phyloP scores from a whole-genome alignment of 768 basidiomycete genomes.

The Suillus sp. region DNA sequence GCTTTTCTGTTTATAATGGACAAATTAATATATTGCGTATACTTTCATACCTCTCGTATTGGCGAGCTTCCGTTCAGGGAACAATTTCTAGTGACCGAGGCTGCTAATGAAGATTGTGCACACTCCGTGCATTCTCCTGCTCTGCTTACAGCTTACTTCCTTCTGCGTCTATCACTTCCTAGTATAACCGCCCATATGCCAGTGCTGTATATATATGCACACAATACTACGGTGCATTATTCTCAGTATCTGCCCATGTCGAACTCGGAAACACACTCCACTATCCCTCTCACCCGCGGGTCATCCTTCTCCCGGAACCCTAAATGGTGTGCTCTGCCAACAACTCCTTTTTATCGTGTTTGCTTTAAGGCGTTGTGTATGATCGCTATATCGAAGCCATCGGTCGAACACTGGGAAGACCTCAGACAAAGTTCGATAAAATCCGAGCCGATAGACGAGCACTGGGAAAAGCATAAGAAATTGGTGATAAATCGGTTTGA shows the following conservation, averaged over 20 bases:
- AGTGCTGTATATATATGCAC: background rate
- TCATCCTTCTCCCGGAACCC: accelerated
- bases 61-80: background rate
- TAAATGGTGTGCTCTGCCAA: background rate
- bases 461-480: background rate
- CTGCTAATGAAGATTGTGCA: background rate
- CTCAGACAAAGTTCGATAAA: background rate
- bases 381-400: background rate
- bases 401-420: background rate
- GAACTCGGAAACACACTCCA: no score
- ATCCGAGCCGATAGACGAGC: background rate
- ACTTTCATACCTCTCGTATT: background rate
- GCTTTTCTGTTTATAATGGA: background rate
- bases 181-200: background rate
- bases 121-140: background rate
- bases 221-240: background rate
- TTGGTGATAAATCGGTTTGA: background rate
- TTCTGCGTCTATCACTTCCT: background rate
- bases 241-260: background rate
- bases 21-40: background rate
- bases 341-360: accelerated
- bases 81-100: background rate
- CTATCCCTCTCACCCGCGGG: no score
- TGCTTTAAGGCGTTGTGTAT: background rate
- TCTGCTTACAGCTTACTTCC: background rate